Evolutionary conservation across 2,329 filamentous ascomycete genomes (phyloP).

Genomic region (Corinectria fuckeliana): DNA sequence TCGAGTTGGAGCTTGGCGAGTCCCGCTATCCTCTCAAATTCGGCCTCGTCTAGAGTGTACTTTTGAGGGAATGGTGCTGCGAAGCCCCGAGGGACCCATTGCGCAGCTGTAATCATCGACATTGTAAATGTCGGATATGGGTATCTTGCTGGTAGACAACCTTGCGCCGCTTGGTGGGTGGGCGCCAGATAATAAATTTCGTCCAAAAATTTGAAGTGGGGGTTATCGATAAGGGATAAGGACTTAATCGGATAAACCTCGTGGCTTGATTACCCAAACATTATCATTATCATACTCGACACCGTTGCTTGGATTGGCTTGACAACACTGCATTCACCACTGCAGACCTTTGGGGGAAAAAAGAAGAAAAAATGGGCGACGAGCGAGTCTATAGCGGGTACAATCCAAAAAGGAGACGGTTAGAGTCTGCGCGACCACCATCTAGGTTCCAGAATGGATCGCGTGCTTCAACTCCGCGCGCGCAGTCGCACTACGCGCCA

Average conservation of each 20-base stretch:
- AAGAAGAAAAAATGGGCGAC: conserved; percentile 43
- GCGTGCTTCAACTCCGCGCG: conserved; percentile 43
- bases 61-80: conserved; percentile 78
- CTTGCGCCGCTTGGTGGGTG: conserved; percentile 22
- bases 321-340: conserved; percentile 1
- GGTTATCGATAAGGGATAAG: conserved; percentile 53
- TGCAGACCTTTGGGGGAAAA: background rate
- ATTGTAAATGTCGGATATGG: conserved; percentile 46
- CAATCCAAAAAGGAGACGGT: conserved; percentile 48
- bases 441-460: conserved; percentile 43
- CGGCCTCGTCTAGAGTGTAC: conserved; percentile 77
- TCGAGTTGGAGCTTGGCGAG: conserved; percentile 83
- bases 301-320: background rate
- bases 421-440: conserved; percentile 43
- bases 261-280: conserved; percentile 18
- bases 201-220: conserved; percentile 46
- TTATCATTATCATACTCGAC: conserved; percentile 8
- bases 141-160: conserved; percentile 36
- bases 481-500: conserved; percentile 48
- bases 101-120: conserved; percentile 79
- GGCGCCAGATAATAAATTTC: conserved; percentile 40
- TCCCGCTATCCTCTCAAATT: conserved; percentile 77
- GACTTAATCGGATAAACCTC: conserved; percentile 32
- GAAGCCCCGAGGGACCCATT: conserved; percentile 79
- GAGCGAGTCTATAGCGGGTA: conserved; percentile 47